Base-by-base conservation (phyloP, 2,329 filamentous ascomycete genomes). In the Verticillium longisporum region DNA sequence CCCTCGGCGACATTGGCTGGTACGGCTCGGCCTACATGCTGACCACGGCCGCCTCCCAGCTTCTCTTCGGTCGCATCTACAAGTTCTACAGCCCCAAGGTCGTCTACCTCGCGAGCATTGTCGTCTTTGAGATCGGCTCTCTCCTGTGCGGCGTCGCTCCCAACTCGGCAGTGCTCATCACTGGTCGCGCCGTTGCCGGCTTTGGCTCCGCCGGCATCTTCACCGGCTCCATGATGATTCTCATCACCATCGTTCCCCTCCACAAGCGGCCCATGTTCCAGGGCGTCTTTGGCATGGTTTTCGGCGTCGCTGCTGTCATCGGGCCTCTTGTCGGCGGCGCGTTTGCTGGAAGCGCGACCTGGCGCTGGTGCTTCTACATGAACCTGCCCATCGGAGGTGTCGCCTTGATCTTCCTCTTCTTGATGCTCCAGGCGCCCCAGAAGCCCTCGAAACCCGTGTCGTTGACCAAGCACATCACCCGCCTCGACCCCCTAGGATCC, bases 1-100 rank as follows among this genome's bases (percentile, higher is more conserved):
- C 82, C 58, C 72, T 87, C 2, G 79, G 80, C 1, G 85, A 88
- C 63, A 83, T 88, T 61, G 78, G 78, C 57, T 88, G 85, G 85
- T 88, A 88, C 69, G 84, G 82, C 5, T 83, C 82, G 41, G 79
- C 83, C 1, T 86, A 86, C 68, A 82, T 87, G 77, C 74, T 88
- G 64, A 85, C 84, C 13, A 83, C 82, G 2, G 79, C 82, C 6
- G 81, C 81, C n/a, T 80, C 77, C 18, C 78, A 81, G 65, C 71
- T 81, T 18, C 65, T 81, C 15, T 82, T 80, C 66, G 80, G 80
- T 31, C 72, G 79, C 58, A 72, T 83, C 41, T 83, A 80, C 69
- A 80, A 77, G 66, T 79, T 79, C 61, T 83, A 81, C 61, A 74
- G 79, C 57, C 75, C 77, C 63, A 81, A 77, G 65, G 73, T 69